These are phyloP conservation scores for Rhypophila decipiens DNA, from an alignment of 495 filamentous ascomycete genomes.

Conservation along the genomic window DNA sequence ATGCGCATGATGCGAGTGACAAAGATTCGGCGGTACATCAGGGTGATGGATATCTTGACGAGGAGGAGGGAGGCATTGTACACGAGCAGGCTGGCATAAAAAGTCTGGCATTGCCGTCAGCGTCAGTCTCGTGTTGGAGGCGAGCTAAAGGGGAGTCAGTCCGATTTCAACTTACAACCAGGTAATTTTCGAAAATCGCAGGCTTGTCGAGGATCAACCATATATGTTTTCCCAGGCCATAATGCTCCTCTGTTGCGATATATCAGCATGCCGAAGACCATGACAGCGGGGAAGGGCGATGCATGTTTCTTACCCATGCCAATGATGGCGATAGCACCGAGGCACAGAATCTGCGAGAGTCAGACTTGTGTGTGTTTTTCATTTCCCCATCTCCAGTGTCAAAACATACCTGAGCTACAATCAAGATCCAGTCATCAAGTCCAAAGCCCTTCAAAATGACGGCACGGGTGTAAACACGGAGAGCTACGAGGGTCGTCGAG, in stretches of 20 bases:
- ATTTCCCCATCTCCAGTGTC: too few relatives aligned
- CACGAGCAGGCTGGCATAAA: constrained; percentile 28
- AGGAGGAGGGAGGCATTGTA: constrained; percentile 23
- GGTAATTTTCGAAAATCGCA: constrained; percentile 2
- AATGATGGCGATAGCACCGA: constrained; percentile 16
- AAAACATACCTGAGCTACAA: constrained; percentile 15
- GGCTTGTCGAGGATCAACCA: constrained; percentile 14
- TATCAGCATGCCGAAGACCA: too few relatives aligned
- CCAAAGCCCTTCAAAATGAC: constrained; percentile 18
- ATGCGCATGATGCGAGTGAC: constrained; percentile 16
- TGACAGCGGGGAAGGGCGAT: too few relatives aligned
- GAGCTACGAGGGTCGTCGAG: constrained; percentile 15
- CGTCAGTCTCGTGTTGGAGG: constrained; percentile 10
- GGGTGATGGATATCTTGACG: constrained; percentile 26
- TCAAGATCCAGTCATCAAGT: constrained; percentile 18
- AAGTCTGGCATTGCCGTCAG: too few relatives aligned
- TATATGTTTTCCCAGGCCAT: constrained; percentile 18
- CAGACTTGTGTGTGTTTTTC: too few relatives aligned
- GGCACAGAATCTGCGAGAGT: too few relatives aligned
- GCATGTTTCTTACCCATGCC: constrained; percentile 22
- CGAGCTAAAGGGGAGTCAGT: constrained; percentile 1
- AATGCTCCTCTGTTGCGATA: too few relatives aligned
- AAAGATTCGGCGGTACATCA: constrained; percentile 30
- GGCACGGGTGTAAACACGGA: constrained; percentile 18
- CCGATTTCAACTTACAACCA: constrained; percentile 14